phyloP scores from a whole-genome alignment of 768 basidiomycete species.

The Sistotremastrum niveocremeum region DNA sequence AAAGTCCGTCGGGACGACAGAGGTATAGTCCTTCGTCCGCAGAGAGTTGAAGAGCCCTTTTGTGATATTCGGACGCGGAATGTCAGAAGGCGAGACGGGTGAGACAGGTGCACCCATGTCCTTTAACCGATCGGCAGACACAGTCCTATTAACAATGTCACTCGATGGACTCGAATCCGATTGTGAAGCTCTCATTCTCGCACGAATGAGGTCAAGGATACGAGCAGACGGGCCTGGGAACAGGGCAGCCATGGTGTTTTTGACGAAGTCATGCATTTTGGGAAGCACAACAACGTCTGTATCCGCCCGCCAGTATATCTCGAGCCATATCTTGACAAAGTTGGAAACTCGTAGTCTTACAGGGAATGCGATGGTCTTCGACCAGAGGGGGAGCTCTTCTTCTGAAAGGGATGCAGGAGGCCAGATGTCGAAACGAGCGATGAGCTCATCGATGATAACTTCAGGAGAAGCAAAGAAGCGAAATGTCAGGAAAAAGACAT shows the following conservation, averaged over 20 bases:
- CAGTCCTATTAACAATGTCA: constrained; percentile 8
- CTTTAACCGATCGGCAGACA: constrained; percentile 40
- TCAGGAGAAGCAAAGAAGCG: constrained; percentile 73
- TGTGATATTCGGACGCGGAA: constrained; percentile 79
- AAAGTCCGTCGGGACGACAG: constrained; percentile 75
- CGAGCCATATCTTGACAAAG: constrained; percentile 90
- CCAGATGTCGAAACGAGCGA: constrained; percentile 70
- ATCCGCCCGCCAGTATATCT: constrained; percentile 74
- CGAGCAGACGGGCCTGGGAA: constrained; percentile 62
- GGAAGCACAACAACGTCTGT: constrained; percentile 56
- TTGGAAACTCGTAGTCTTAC: constrained; percentile 86
- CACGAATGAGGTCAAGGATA: constrained; percentile 51
- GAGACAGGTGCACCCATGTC: constrained; percentile 68
- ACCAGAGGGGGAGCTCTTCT: constrained; percentile 62
- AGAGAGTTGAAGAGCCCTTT: constrained; percentile 60
- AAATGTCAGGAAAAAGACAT: constrained; percentile 93
- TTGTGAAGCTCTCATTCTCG: constrained; percentile 28
- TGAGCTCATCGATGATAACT: constrained; percentile 64
- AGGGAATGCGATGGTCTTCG: constrained; percentile 77
- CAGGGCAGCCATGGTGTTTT: constrained; percentile 42
- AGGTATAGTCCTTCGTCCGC: constrained; percentile 46
- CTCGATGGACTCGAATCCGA: constrained; percentile 18
- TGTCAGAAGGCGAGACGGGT: constrained; percentile 47
- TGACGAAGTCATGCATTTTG: constrained; percentile 44
- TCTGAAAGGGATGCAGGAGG: constrained; percentile 44